phyloP scores from a whole-genome alignment of 2,329 filamentous ascomycete genomes.

The Dothistroma pini region DNA sequence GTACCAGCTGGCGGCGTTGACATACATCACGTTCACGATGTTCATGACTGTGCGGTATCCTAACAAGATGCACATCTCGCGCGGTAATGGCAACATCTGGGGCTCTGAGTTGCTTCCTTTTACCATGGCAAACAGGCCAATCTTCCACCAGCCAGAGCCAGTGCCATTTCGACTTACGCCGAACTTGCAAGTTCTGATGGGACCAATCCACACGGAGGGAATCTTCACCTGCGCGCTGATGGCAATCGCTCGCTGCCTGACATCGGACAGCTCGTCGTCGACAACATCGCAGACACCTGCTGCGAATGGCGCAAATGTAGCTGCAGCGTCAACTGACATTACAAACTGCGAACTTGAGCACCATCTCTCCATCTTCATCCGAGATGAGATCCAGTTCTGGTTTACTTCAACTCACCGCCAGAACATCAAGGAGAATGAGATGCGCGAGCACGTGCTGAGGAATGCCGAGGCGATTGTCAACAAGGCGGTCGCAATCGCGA shows the following conservation, averaged over 20 bases:
- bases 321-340: constrained; percentile 19
- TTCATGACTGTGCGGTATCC: constrained; percentile 96
- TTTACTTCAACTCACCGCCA: constrained; percentile 73
- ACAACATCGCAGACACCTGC: constrained; percentile 14
- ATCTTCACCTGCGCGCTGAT: constrained; percentile 95
- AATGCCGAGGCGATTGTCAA: constrained; percentile 94
- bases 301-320: constrained; percentile 30
- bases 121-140: constrained; percentile 77
- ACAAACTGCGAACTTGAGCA: constrained; percentile 73
- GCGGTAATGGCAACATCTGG: constrained; percentile 89
- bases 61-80: constrained; percentile 89
- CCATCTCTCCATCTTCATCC: constrained; percentile 88
- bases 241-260: constrained; percentile 91
- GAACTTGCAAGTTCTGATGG: constrained; percentile 94
- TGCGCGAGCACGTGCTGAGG: constrained; percentile 73
- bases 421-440: constrained; percentile 61
- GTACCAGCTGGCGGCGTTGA: constrained; percentile 90
- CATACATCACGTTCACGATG: constrained; percentile 98
- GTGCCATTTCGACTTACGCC: constrained; percentile 97
- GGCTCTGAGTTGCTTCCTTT: constrained; percentile 89
- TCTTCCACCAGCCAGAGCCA: constrained; percentile 91
- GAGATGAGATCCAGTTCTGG: constrained; percentile 98
- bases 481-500: constrained; percentile 78
- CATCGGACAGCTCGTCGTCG: constrained; percentile 59
- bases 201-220: constrained; percentile 89